Evolutionary conservation across 148 eudicot species (phyloP), one percentile per base, ranked within the genome.

Genomic region (Chenopodium formosanum): DNA sequence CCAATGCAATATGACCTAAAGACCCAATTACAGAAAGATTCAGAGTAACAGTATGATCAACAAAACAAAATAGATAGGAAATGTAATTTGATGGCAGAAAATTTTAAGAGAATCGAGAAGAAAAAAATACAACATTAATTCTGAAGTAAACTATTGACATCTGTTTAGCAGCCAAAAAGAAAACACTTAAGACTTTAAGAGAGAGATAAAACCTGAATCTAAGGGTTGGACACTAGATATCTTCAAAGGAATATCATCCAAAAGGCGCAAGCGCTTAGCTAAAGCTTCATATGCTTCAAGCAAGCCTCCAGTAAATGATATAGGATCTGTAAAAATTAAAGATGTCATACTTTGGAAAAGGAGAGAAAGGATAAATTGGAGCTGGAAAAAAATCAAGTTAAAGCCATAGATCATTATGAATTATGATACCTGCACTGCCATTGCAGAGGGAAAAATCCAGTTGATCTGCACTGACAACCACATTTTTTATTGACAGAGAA

Each of bases 141-240:
- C 40, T 37, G 7, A 37, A 37, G 40, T 37, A 37, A 37, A 37
- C 40, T 34, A 31, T 31, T 34, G 40, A 37, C 40, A 4, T 72
- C 25, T 71, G 25, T 20, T 44, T 75, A 31, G 17, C 8, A 13
- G 50, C 31, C 46, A 32, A 22, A 44, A 7, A 37, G 40, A 37
- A 37, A 37, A 37, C 40, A 37, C 0, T 37, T 37, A 5, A 37
- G 40, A 37, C 40, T 27, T 5, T 77, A 2, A 52, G 67, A 62
- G 78, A n/a, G 50, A 74, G 23, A 74, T 31, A 29, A 85, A 84
- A 96, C 99, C 99, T 96, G 99, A 75, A 74, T 94, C 97, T 62
- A 94, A 87, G 77, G 97, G 91, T 86, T 95, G 97, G 88, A 95
- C 94, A 73, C 95, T 95, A 78, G 97, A 91, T 70, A 95, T 89